Evolutionary conservation across 2,329 filamentous ascomycete species (phyloP).

Genomic region (Ramularia collo-cygni): DNA sequence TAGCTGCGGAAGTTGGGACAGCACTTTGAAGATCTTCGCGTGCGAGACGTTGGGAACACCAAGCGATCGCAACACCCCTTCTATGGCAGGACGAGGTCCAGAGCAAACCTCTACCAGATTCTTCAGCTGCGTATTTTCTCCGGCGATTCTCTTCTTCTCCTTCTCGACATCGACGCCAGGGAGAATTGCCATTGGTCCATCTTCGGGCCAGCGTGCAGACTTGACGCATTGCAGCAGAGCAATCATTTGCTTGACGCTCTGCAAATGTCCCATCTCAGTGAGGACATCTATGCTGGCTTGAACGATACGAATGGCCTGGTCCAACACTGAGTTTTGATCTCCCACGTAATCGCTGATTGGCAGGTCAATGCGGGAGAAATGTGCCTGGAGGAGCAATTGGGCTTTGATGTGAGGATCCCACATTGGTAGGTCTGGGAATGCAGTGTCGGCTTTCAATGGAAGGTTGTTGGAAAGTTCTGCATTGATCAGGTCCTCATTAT

Average conservation of each 20-base stretch:
- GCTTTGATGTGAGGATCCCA: conserved; percentile 99
- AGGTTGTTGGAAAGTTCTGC: conserved; percentile 78
- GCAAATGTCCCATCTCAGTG: conserved; percentile 77
- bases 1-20: conserved; percentile 63
- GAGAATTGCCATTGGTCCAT: conserved; percentile 70
- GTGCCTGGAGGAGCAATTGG: conserved; percentile 86
- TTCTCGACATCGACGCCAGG: conserved; percentile 56
- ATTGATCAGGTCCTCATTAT: conserved; percentile 98
- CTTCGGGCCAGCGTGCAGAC: conserved; percentile 81
- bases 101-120: conserved; percentile 36
- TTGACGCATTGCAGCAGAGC: conserved; percentile 86
- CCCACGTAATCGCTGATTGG: conserved; percentile 97
- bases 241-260: conserved; percentile 75
- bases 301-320: conserved; percentile 94
- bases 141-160: conserved; percentile 37
- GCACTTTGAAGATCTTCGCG: conserved; percentile 51
- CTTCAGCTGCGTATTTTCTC: conserved; percentile 27
- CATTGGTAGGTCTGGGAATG: conserved; percentile 64
- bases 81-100: conserved; percentile 26
- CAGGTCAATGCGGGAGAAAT: conserved; percentile 86
- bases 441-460: conserved; percentile 56
- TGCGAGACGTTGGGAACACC: conserved; percentile 42
- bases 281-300: conserved; percentile 92
- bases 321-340: conserved; percentile 79
- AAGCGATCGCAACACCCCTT: conserved; percentile 43